phyloP scores from a whole-genome alignment of 2,329 filamentous ascomycete genomes.

The Aspergillus proliferans region DNA sequence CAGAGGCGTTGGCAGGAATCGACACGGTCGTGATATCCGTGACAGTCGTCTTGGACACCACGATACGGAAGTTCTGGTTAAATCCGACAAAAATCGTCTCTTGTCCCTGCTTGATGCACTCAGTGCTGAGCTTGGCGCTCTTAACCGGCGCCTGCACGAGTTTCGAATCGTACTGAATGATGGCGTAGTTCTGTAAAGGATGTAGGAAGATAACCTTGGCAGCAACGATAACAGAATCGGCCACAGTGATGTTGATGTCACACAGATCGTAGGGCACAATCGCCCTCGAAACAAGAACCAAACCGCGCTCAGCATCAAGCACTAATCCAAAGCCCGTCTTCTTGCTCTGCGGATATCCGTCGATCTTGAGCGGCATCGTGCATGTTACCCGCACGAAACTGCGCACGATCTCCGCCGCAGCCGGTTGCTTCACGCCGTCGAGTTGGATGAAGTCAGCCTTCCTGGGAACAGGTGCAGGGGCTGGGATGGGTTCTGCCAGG shows the following conservation, averaged over 20 bases:
- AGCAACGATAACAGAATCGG: slow-evolving; percentile 89
- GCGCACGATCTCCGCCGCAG: slow-evolving; percentile 85
- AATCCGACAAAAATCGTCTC: slow-evolving; percentile 97
- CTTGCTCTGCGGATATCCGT: slow-evolving; percentile 91
- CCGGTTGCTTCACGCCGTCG: slow-evolving; percentile 78
- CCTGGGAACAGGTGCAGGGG: slow-evolving; percentile 62
- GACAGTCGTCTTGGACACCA: slow-evolving; percentile 87
- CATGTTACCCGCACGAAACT: slow-evolving; percentile 93
- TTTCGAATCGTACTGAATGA: slow-evolving; percentile 88
- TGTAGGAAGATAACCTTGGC: slow-evolving; percentile 95
- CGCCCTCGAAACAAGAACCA: slow-evolving; percentile 89
- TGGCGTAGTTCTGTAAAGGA: slow-evolving; percentile 91
- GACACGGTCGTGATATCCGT: slow-evolving; percentile 97
- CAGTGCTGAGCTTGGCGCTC: slow-evolving; percentile 74
- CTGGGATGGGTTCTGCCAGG: slow-evolving; percentile 72
- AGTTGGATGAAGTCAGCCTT: slow-evolving; percentile 89
- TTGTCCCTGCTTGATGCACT: slow-evolving; percentile 83
- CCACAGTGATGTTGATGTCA: slow-evolving; percentile 92
- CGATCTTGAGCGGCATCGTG: slow-evolving; percentile 89
- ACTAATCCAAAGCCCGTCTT: slow-evolving; percentile 95
- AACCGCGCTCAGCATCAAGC: slow-evolving; percentile 92
- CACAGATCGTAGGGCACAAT: slow-evolving; percentile 95
- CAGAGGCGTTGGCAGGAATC: slow-evolving; percentile 86
- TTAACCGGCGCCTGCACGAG: slow-evolving; percentile 92
- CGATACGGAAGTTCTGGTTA: slow-evolving; percentile 89